Evolutionary conservation across 208 protist genomes (phyloP).

Genomic region (Strigomonas culicis): DNA sequence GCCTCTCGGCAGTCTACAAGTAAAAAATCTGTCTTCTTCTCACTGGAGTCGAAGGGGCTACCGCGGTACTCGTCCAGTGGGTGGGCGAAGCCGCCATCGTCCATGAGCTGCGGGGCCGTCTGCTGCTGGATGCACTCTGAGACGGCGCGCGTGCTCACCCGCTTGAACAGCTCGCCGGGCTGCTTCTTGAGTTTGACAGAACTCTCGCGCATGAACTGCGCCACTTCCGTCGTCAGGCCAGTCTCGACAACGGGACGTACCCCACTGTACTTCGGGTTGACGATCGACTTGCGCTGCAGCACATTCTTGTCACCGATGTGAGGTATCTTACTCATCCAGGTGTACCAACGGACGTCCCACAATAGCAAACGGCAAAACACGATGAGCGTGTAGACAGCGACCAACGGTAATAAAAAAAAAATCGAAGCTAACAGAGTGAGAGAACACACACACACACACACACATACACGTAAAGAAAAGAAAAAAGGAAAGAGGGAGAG

Average conservation of each 20-base stretch:
- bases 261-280: slow-evolving; percentile 55
- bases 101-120: slow-evolving; percentile 20
- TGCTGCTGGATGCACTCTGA: slow-evolving; percentile 34
- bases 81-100: slow-evolving; percentile 72
- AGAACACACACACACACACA: no score
- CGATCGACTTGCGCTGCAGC: slow-evolving; percentile 28
- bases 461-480: no score
- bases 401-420: slow-evolving; percentile 3
- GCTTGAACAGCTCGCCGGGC: slow-evolving; percentile 74
- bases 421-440: not conserved
- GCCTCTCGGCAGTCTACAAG: slow-evolving; percentile 75
- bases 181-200: slow-evolving; percentile 38
- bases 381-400: no score
- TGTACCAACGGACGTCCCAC: no score
- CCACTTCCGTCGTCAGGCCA: slow-evolving; percentile 73
- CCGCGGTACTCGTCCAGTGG: slow-evolving; percentile 84
- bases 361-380: no score
- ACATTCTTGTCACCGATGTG: slow-evolving; percentile 77
- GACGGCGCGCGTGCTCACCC: slow-evolving; percentile 46
- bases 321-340: slow-evolving; percentile 45
- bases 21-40: slow-evolving; percentile 42
- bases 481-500: no score
- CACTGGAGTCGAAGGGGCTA: slow-evolving; percentile 10
- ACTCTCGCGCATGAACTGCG: slow-evolving; percentile 47
- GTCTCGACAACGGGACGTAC: slow-evolving; percentile 80